Base-by-base conservation (phyloP, 2,329 filamentous ascomycete genomes). In the Trichoderma harzianum region DNA sequence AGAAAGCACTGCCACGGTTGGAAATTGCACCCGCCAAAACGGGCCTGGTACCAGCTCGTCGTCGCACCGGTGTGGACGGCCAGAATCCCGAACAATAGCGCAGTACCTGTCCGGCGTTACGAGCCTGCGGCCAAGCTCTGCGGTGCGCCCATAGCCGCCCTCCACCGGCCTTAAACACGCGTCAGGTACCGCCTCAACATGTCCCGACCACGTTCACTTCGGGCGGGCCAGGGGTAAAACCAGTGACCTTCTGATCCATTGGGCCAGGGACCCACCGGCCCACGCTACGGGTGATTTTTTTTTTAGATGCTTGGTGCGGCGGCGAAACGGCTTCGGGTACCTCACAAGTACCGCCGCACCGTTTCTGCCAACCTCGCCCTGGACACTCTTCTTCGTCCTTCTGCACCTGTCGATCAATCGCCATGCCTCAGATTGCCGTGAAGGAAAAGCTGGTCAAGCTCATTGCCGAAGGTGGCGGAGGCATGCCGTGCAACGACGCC, bases 11-110 rank as follows among this genome's bases (percentile, higher is more conserved):
- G 66, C 66, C 66, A 60, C 66, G 55, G 53, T 61, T 69, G 66
- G 66, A 69, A 69, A 69, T 69, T 69, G 66, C 66, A 69, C 66
- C 66, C 66, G 66, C 66, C 66, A 69, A 69, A 69, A 69, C 66
- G 55, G 66, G 66, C 53, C 66, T 69, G 66, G 66, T 47, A 69
- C 34, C 66, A 51, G 53, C 32, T 26, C 66, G 36, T 47, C 55
- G 66, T 69, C 58, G 55, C 66, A 47, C 66, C 10, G 30, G 57
- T 28, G 65, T 58, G 65, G 65, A 32, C 55, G 55, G 65, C 6
- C 18, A 30, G 16, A 30, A n/a, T 16, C 39, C 43, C n/a, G 63
- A 43, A 14, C 43, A 61, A 34, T 69, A 69, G 66, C 43, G 66
- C 66, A n/a, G 36, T 69, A 69, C 66, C 55, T 60, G 5, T 14